phyloP scores from a whole-genome alignment of 139 green algal genomes.

The Nannochloris sp. region DNA sequence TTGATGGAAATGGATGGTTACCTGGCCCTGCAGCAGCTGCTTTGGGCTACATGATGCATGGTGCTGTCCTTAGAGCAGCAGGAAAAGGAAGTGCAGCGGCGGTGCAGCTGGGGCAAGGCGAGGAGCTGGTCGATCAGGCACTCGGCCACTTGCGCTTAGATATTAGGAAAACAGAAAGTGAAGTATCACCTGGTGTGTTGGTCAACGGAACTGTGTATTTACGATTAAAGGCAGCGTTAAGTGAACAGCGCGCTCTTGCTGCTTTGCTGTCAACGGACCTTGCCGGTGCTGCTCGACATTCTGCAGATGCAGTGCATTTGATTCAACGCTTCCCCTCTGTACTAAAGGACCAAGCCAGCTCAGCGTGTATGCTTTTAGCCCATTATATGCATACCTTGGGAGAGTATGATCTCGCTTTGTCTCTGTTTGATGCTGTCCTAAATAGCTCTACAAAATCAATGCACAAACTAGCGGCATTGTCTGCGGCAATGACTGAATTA shows the following conservation, averaged over 20 bases:
- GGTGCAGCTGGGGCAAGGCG: background rate
- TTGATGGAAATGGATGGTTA: background rate
- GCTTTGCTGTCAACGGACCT: slow-evolving; percentile 4
- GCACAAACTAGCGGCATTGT: slow-evolving; percentile 3
- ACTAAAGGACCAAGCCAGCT: slow-evolving; percentile 4
- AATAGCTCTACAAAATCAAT: background rate
- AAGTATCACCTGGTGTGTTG: background rate
- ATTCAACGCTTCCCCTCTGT: slow-evolving; percentile 13
- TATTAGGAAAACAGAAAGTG: background rate
- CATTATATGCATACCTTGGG: slow-evolving; percentile 16
- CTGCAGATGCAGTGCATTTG: background rate
- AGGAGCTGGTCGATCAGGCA: slow-evolving; percentile 6
- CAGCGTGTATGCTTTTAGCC: slow-evolving; percentile 15
- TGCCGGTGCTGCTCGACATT: background rate
- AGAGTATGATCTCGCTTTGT: background rate
- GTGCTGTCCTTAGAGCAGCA: slow-evolving; percentile 6
- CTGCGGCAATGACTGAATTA: slow-evolving; percentile 21
- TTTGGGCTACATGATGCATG: slow-evolving; percentile 7
- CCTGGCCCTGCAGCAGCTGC: background rate
- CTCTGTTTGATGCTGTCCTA: slow-evolving; percentile 6
- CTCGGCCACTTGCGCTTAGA: background rate
- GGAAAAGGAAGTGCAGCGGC: background rate
- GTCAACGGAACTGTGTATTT: background rate
- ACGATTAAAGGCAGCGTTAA: slow-evolving; percentile 1
- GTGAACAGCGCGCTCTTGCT: slow-evolving; percentile 12